Evolutionary conservation across 208 protist genomes (phyloP), one percentile per base, ranked within the genome.

Genomic region (Trypanosoma lewisi): DNA sequence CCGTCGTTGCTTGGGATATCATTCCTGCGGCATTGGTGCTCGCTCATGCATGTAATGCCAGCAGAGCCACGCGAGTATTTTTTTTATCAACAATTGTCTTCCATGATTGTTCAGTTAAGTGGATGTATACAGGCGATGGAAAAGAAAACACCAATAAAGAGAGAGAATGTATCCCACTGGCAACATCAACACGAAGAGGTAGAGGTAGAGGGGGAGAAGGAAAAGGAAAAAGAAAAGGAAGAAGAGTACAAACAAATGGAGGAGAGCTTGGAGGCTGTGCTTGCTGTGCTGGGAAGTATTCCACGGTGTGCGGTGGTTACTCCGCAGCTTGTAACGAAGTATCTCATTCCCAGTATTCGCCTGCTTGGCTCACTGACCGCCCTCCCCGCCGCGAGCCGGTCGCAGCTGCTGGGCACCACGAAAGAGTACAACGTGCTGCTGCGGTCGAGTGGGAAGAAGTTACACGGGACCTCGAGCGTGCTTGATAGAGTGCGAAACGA

Each of bases 231-330:
- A 58, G 23, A 30, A n/a, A 50, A 73, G 60, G 67, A 65, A 28
- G 33, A 17, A 59, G 9, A 31, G 8, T 14, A 31, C 16, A 66
- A 75, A 27, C 58, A 67, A 41, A 82, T 72, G 73, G 75, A 83
- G 68, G 66, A 56, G 21, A 68, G 72, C 19, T 75, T 89, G 69
- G 58, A 75, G 30, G 68, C 76, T 8, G 55, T 89, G 19, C 53
- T 76, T 17, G 58, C 67, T 14, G 59, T 89, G 0, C 50, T 92
- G 39, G 54, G 58, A 42, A 70, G 45, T 33, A 78, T 87, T n/a
- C 61, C 81, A 30, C 75, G 63, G 30, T 89, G 80, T 28, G 82
- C 82, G 4, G 82, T 92, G 19, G 82, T 92, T 9, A 89, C 82
- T 21, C 85, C 80, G 39, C 76, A 76, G 21, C 63, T 82, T 30